Conservation (phyloP, 257 asterid genomes). For the Solanum ossicruentum region DNA sequence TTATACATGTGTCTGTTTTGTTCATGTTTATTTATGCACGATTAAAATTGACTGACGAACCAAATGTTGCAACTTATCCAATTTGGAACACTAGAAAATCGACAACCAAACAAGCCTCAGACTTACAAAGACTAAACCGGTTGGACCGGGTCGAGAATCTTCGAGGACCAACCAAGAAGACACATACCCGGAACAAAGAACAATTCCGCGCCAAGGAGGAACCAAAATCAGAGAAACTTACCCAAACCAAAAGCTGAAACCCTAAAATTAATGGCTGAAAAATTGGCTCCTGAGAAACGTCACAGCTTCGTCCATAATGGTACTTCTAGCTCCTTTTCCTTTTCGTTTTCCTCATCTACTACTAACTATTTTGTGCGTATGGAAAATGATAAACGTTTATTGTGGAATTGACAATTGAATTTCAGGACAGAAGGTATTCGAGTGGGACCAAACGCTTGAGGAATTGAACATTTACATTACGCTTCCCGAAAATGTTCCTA, state of each 20-base stretch:
- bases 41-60: neutral
- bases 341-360: neutral
- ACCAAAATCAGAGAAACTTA: neutral
- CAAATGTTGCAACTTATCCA: neutral
- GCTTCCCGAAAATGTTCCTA: constrained; percentile 77
- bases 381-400: neutral
- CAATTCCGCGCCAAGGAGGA: neutral
- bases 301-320: constrained; percentile 74
- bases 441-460: constrained; percentile 97
- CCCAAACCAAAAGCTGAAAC: neutral
- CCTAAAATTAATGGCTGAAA: constrained; percentile 54
- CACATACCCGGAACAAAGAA: neutral
- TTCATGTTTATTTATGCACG: neutral
- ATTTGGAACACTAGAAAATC: neutral
- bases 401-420: constrained; percentile 3
- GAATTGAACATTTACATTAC: constrained; percentile 88
- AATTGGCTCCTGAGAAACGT: constrained; percentile 65
- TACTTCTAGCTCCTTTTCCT: neutral
- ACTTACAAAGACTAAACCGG: neutral
- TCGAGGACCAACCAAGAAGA: neutral
- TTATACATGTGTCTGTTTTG: neutral
- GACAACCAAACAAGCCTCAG: neutral
- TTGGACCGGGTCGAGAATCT: neutral
- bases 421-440: constrained; percentile 87
- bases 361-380: neutral